Conservation (phyloP, 2,329 filamentous ascomycete species). For the Graphiopsis chlorocephala region DNA sequence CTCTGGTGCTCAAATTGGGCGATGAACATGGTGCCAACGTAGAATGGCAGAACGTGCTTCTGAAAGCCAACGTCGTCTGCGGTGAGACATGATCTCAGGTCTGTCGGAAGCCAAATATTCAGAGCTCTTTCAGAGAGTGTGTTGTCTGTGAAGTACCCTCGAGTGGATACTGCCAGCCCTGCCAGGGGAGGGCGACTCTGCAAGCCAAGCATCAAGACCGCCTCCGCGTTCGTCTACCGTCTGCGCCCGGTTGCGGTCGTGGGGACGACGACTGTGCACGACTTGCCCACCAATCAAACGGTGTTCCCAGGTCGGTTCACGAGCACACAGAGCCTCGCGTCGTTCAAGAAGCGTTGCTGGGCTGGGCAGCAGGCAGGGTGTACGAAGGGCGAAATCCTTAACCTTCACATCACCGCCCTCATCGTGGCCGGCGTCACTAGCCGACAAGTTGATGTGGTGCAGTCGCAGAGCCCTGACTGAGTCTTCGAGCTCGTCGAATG, state of each 20-base stretch:
- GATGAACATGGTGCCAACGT: slow-evolving; percentile 62
- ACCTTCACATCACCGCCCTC: slow-evolving; percentile 8
- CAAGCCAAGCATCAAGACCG: slow-evolving; percentile 18
- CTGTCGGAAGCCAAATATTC: neutral
- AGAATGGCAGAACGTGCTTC: slow-evolving; percentile 62
- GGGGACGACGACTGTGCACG: slow-evolving; percentile 22
- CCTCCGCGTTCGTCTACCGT: slow-evolving; percentile 17
- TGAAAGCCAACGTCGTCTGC: slow-evolving; percentile 65
- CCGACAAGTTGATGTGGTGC: slow-evolving; percentile 4
- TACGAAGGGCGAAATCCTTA: slow-evolving; percentile 20
- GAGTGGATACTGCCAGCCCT: neutral
- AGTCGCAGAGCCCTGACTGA: slow-evolving; percentile 20
- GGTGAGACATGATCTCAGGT: slow-evolving; percentile 9
- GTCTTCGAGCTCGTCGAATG: slow-evolving; percentile 25
- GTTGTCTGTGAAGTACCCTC: slow-evolving; percentile 21
- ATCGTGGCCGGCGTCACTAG: neutral
- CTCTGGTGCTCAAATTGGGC: slow-evolving; percentile 62
- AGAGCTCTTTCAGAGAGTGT: slow-evolving; percentile 20
- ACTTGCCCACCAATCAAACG: slow-evolving; percentile 22
- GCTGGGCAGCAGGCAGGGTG: slow-evolving; percentile 19
- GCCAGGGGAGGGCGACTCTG: neutral
- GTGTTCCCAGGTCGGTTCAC: slow-evolving; percentile 19
- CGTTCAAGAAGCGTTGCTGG: slow-evolving; percentile 21
- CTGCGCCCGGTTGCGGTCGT: slow-evolving; percentile 16
- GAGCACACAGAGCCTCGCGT: slow-evolving; percentile 20